Evolutionary conservation across 2,329 filamentous ascomycete genomes (phyloP).

Genomic region (Beauveria bassiana): DNA sequence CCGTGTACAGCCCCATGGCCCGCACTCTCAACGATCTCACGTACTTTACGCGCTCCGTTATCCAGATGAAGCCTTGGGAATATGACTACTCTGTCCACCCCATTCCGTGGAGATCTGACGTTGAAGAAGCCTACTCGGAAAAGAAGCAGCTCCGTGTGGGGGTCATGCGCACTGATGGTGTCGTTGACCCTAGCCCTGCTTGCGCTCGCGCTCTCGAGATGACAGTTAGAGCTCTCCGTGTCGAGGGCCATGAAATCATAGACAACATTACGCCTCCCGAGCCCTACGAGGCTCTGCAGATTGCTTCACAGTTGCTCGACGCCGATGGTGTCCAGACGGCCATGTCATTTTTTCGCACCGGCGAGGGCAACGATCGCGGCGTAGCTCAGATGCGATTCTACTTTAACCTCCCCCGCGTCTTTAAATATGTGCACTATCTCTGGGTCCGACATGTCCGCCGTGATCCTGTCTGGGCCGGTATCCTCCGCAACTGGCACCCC

Average conservation of each 20-base stretch:
- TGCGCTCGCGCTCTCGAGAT: slow-evolving; percentile 69
- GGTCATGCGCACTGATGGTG: slow-evolving; percentile 69
- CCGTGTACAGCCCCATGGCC: slow-evolving; percentile 89
- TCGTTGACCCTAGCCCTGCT: slow-evolving; percentile 80
- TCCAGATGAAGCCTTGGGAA: slow-evolving; percentile 79
- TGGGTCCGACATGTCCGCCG: slow-evolving; percentile 79
- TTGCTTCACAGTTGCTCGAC: slow-evolving; percentile 75
- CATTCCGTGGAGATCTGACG: slow-evolving; percentile 63
- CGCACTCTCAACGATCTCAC: slow-evolving; percentile 73
- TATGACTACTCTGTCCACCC: slow-evolving; percentile 84
- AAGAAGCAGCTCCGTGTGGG: slow-evolving; percentile 64
- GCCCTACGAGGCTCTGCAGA: slow-evolving; percentile 65
- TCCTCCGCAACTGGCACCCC: slow-evolving; percentile 65
- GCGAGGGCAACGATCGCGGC: slow-evolving; percentile 74
- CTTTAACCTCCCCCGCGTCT: slow-evolving; percentile 61
- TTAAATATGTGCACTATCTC: slow-evolving; percentile 81
- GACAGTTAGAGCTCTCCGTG: slow-evolving; percentile 59
- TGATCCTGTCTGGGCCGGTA: slow-evolving; percentile 69
- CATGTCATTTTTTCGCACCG: slow-evolving; percentile 64
- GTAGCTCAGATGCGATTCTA: slow-evolving; percentile 67
- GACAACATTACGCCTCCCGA: slow-evolving; percentile 55
- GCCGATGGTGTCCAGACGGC: slow-evolving; percentile 78
- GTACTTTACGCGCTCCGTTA: slow-evolving; percentile 74
- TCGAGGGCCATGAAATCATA: slow-evolving; percentile 68
- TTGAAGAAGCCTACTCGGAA: slow-evolving; percentile 50